Conservation (phyloP, 805 yeast genomes). For the Yueomyces sinensis region DNA sequence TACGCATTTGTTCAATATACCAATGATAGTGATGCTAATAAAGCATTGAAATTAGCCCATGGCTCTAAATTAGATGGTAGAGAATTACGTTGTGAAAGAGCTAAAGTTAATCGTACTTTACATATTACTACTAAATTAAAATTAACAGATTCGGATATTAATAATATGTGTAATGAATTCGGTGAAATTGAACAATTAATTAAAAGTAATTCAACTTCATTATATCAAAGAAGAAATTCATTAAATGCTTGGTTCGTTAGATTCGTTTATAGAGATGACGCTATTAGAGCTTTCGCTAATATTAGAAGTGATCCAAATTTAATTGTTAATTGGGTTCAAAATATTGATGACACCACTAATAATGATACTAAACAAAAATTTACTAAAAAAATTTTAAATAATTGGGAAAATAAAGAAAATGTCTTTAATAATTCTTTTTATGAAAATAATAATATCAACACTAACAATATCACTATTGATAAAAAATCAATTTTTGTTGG, state of each 20-base stretch:
- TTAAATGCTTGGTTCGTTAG: slow-evolving; percentile 57
- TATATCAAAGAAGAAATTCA: slow-evolving; percentile 7
- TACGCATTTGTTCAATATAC: slow-evolving; percentile 87
- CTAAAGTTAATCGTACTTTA: slow-evolving; percentile 81
- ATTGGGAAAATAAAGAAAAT: slow-evolving; percentile 2
- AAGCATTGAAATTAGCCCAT: slow-evolving; percentile 58
- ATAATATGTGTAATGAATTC: slow-evolving; percentile 31
- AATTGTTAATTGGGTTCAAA: slow-evolving; percentile 78
- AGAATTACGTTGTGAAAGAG: slow-evolving; percentile 75
- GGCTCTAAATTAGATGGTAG: slow-evolving; percentile 60
- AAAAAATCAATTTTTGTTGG: slow-evolving; percentile 69
- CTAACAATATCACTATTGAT: slow-evolving; percentile 36
- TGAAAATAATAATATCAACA: not conserved
- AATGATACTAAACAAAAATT: not conserved
- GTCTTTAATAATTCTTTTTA: not conserved
- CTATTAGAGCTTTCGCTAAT: slow-evolving; percentile 70
- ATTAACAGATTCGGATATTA: slow-evolving; percentile 24
- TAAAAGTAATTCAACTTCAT: slow-evolving; percentile 24
- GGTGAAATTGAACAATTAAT: slow-evolving; percentile 70
- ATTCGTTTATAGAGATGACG: slow-evolving; percentile 75
- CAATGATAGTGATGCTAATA: slow-evolving; percentile 52
- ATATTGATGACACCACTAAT: slow-evolving; percentile 32
- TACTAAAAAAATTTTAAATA: not conserved
- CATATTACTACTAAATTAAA: slow-evolving; percentile 31
- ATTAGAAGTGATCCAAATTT: slow-evolving; percentile 39